A percentile compares a stretch with the other conserved stretches of the same genome.
Conservation (phyloP, 1,284 basidiomycete genomes). For the Heterobasidion occidentale region DNA sequence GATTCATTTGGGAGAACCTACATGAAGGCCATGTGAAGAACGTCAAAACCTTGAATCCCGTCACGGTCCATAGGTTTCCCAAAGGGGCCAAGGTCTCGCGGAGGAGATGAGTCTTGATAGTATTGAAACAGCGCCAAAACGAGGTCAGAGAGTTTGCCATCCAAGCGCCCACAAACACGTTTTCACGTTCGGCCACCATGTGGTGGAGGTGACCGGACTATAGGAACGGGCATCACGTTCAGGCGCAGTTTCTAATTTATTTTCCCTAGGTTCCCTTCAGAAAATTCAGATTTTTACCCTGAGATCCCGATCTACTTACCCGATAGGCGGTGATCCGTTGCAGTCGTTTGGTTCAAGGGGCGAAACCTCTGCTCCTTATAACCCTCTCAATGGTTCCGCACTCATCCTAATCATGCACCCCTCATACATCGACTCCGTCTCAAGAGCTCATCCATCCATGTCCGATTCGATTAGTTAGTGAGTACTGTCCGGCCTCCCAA, state of each 20-base stretch:
- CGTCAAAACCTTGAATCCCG: neutral
- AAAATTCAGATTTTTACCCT: conserved; percentile 23
- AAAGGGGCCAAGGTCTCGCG: too few relatives aligned
- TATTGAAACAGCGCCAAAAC: too few relatives aligned
- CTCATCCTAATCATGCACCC: conserved; percentile 8
- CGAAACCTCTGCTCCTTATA: conserved; percentile 10
- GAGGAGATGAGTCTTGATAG: too few relatives aligned
- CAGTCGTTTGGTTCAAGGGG: conserved; percentile 12
- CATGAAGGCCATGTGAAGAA: neutral
- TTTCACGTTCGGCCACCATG: neutral
- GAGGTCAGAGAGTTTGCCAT: too few relatives aligned
- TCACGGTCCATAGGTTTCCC: neutral
- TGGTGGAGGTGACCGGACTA: conserved; percentile 9
- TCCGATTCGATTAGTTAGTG: conserved; percentile 55
- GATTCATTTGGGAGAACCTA: neutral
- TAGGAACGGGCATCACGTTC: conserved; percentile 4
- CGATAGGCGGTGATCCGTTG: conserved; percentile 16
- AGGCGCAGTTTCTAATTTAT: conserved; percentile 7
- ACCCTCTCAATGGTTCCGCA: conserved; percentile 5
- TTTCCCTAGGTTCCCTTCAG: conserved; percentile 12
- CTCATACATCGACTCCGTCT: conserved; percentile 25
- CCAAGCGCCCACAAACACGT: neutral
- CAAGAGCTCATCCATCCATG: conserved; percentile 31
- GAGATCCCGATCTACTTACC: conserved; percentile 51
- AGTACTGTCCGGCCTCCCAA: conserved; percentile 20